phyloP scores from a whole-genome alignment of 2,329 filamentous ascomycete species.

The Dactylellina drechsleri region DNA sequence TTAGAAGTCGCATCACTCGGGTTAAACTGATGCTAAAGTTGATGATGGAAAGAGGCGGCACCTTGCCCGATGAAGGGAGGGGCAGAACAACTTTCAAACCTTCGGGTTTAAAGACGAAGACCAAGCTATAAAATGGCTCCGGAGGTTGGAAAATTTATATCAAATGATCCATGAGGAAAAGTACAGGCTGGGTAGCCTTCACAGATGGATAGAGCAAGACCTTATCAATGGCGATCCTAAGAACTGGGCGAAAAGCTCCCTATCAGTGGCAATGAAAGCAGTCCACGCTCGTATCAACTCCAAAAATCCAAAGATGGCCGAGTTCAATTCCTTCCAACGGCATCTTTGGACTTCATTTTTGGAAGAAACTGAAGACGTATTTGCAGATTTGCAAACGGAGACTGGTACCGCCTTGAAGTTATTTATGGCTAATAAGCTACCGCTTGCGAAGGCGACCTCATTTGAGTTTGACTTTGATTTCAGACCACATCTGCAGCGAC shows the following conservation, averaged over 20 bases:
- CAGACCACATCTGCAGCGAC: slow-evolving; percentile 14
- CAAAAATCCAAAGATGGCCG: slow-evolving; percentile 5
- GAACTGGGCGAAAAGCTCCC: slow-evolving; percentile 7
- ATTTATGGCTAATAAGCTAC: slow-evolving; percentile 11
- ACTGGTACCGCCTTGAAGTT: background rate
- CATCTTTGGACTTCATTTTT: slow-evolving; percentile 8
- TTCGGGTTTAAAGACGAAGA: slow-evolving; percentile 12
- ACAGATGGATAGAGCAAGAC: slow-evolving; percentile 24
- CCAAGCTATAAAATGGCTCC: slow-evolving; percentile 7
- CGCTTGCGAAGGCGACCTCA: slow-evolving; percentile 6
- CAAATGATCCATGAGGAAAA: background rate
- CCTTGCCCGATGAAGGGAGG: slow-evolving; percentile 4
- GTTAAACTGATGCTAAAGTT: background rate
- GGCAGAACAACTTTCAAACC: slow-evolving; percentile 16
- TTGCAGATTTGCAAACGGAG: background rate
- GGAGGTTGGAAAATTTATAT: slow-evolving; percentile 9
- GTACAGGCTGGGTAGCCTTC: slow-evolving; percentile 10
- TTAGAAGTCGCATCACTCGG: slow-evolving; percentile 11
- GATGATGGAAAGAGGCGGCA: background rate
- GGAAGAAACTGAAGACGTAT: background rate
- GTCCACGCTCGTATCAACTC: slow-evolving; percentile 1
- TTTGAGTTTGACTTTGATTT: slow-evolving; percentile 31
- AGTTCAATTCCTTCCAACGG: slow-evolving; percentile 28
- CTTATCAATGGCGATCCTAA: slow-evolving; percentile 13
- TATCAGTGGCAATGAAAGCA: slow-evolving; percentile 12